phyloP scores from a whole-genome alignment of 2,329 filamentous ascomycete genomes.

The Mycosphaerella arachidis region DNA sequence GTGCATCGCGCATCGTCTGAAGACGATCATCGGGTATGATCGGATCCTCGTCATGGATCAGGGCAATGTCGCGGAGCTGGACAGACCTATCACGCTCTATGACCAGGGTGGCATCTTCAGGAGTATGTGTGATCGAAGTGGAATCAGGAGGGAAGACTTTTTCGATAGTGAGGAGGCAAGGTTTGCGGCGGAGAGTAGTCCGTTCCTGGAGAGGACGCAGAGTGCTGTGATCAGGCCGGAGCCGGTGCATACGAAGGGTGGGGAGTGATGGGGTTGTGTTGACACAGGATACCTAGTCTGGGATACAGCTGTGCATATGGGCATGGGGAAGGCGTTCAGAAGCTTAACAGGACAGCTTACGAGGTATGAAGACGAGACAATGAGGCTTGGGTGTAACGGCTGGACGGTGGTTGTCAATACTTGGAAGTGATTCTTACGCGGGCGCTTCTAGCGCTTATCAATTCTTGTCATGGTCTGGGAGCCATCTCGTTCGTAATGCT shows the following conservation, averaged over 20 bases:
- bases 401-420: not conserved
- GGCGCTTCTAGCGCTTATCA: too few relatives aligned
- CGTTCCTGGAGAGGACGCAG: conserved; percentile 25
- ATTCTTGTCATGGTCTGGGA: too few relatives aligned
- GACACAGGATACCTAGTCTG: not conserved
- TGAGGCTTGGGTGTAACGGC: not conserved
- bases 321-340: not conserved
- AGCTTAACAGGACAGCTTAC: not conserved
- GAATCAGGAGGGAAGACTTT: conserved; percentile 58
- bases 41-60: conserved; percentile 95
- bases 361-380: not conserved
- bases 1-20: conserved; percentile 86
- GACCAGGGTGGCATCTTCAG: conserved; percentile 73
- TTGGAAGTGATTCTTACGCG: not conserved
- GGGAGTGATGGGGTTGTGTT: not conserved
- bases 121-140: conserved; percentile 83
- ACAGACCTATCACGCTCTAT: conserved; percentile 69
- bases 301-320: not conserved
- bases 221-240: not conserved
- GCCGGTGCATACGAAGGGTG: not conserved
- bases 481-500: too few relatives aligned
- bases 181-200: conserved; percentile 25
- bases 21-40: conserved; percentile 89
- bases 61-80: conserved; percentile 82
- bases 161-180: conserved; percentile 28